Conservation (phyloP, 345 rosid genomes). For the Syzygium jambos region DNA sequence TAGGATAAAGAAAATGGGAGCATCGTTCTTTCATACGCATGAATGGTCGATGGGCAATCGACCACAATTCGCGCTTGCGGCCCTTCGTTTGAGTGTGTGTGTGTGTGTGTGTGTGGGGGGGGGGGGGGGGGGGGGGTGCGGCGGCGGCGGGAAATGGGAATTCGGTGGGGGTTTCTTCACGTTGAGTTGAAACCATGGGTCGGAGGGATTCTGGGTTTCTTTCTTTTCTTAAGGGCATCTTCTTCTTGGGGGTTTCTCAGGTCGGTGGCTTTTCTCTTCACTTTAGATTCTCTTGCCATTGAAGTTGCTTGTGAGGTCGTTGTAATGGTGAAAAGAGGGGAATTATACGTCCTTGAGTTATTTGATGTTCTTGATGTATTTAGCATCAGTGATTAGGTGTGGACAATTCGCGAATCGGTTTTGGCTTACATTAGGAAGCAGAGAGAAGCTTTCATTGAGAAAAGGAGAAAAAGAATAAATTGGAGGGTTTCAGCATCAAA, state of each 20-base stretch:
- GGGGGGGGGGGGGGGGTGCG: too few relatives aligned
- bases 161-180: neutral
- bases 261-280: neutral
- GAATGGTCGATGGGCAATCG: neutral
- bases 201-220: neutral
- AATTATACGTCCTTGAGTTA: neutral
- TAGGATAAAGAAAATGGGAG: neutral
- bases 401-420: neutral
- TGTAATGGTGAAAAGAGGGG: neutral
- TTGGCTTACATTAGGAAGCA: neutral
- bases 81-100: too few relatives aligned
- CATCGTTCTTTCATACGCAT: neutral
- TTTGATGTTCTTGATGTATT: neutral
- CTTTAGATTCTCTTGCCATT: neutral
- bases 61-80: neutral
- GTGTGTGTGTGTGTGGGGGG: too few relatives aligned
- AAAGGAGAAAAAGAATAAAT: neutral
- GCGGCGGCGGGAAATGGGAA: too few relatives aligned
- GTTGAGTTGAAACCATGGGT: neutral
- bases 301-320: neutral
- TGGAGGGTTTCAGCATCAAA: neutral
- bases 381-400: neutral
- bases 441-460: neutral
- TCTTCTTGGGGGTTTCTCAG: neutral
- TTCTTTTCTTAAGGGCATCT: neutral